Evolutionary conservation across 2,329 filamentous ascomycete genomes (phyloP).

Genomic region (Aspergillus sp.): DNA sequence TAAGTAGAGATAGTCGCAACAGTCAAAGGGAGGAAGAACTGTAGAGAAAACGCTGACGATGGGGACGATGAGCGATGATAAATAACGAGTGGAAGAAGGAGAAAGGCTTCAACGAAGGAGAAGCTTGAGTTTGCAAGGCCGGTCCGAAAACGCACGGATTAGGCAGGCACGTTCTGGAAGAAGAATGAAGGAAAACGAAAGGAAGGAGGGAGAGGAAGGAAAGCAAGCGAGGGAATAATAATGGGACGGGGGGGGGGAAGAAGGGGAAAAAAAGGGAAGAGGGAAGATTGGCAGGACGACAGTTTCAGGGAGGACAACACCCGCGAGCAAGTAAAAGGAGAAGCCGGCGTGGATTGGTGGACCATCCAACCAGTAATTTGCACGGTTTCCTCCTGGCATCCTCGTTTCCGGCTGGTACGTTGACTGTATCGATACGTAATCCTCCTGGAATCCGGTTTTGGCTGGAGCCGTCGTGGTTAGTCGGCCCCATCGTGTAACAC

Average conservation of each 20-base stretch:
- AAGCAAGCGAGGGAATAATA: not conserved
- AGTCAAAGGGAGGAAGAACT: slow-evolving; percentile 1
- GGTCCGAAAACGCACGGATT: slow-evolving; percentile 25
- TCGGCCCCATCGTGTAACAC: slow-evolving; percentile 16
- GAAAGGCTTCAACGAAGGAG: slow-evolving; percentile 31
- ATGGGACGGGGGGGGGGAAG: slow-evolving; percentile 16
- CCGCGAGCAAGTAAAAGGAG: slow-evolving; percentile 23
- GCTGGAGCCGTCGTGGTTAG: slow-evolving; percentile 10
- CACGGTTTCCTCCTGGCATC: no score
- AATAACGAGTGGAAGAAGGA: slow-evolving; percentile 33
- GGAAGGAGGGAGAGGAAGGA: slow-evolving; percentile 39
- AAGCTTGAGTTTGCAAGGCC: slow-evolving; percentile 24
- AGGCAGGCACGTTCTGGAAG: slow-evolving; percentile 29
- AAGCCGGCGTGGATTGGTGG: slow-evolving; percentile 23
- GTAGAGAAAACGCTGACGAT: slow-evolving; percentile 11
- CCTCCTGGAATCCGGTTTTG: slow-evolving; percentile 9
- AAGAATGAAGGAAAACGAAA: slow-evolving; percentile 26
- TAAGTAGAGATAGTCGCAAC: slow-evolving; percentile 6
- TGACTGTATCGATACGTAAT: not conserved
- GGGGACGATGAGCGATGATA: slow-evolving; percentile 13
- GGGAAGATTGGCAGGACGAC: slow-evolving; percentile 15
- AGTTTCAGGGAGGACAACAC: slow-evolving; percentile 23
- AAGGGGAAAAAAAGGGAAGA: slow-evolving; percentile 13
- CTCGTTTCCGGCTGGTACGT: not conserved
- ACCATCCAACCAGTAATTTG: slow-evolving; percentile 6